Evolutionary conservation across 768 basidiomycete species (phyloP).

Genomic region (Clathrus columnatus): DNA sequence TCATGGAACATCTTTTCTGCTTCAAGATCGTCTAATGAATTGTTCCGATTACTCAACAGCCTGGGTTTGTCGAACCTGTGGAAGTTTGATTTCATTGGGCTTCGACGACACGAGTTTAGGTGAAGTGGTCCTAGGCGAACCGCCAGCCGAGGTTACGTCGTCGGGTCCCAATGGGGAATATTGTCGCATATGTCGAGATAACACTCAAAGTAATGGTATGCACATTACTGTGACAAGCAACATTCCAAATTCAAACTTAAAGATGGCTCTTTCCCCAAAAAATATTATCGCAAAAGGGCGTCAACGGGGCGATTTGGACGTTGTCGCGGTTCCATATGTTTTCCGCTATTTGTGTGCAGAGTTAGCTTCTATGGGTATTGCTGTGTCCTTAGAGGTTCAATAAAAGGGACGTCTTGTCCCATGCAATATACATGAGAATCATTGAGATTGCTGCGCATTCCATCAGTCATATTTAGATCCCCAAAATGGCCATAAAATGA

Average conservation of each 20-base stretch:
- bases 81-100: conserved; percentile 90
- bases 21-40: conserved; percentile 99
- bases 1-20: conserved; percentile 95
- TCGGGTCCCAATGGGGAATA: conserved; percentile 80
- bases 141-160: conserved; percentile 44
- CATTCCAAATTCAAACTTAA: conserved; percentile 29
- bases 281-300: conserved; percentile 49
- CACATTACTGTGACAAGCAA: conserved; percentile 25
- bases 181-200: conserved; percentile 84
- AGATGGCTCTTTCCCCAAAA: conserved; percentile 56
- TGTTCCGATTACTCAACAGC: conserved; percentile 99
- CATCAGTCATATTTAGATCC: too few relatives aligned
- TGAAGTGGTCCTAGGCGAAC: conserved; percentile 44
- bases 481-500: too few relatives aligned
- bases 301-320: conserved; percentile 82
- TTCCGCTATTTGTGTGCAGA: conserved; percentile 93
- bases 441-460: too few relatives aligned
- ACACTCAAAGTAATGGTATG: conserved; percentile 54
- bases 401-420: conserved; percentile 19
- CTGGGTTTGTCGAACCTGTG: conserved; percentile 97
- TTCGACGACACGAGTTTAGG: conserved; percentile 84
- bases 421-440: too few relatives aligned
- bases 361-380: conserved; percentile 97
- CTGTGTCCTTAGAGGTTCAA: conserved; percentile 71
- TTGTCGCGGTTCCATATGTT: conserved; percentile 92